Evolutionary conservation across 2,329 filamentous ascomycete genomes (phyloP), one percentile per base, ranked within the genome.

Genomic region (Teratosphaeria epicoccoides): DNA sequence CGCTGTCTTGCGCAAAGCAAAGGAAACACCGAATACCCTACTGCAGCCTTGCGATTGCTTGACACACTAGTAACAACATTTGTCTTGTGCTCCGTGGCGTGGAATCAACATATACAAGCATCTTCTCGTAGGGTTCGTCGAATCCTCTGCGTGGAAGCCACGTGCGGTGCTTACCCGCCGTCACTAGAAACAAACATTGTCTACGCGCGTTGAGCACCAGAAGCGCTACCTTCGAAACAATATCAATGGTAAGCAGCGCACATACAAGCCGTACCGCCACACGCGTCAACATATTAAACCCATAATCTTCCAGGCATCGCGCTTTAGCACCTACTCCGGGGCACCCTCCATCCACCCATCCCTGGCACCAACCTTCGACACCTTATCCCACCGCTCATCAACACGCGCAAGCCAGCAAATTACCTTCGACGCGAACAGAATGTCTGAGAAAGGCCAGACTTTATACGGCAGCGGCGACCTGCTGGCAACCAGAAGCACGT

Each of bases 291-390:
- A 40, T 17, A 40, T 17, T 40, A 17, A 40, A 23, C 6, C 23
- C 44, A 46, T n/a, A 14, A 24, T n/a, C 22, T 24, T 46, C 6
- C 66, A 43, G 55, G 53, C 53, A 57, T 54, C 56, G 59, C 73
- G 74, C 65, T 68, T 75, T 65, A 74, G 71, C 54, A 75, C 73
- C 59, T 76, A 75, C 70, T 75, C 71, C 63, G 68, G 71, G 60
- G 68, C 74, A 24, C 74, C 74, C 46, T 76, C 74, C 24, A 69
- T 76, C 55, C 70, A 74, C 48, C 73, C 74, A 45, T 76, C 74
- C n/a, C 69, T 76, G 54, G 73, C 73, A 6, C 70, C 72, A 50
- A 68, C 65, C 46, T 59, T 64, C 59, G 62, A 64, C 49, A 64
- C 63, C 33, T 56, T 23, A 48, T 55, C 51, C 61, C 59, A 49